A percentile compares a stretch with the other conserved stretches of the same genome.
Evolutionary conservation across 2,329 filamentous ascomycete species (phyloP).

Genomic region (Mycosphaerella sp.): DNA sequence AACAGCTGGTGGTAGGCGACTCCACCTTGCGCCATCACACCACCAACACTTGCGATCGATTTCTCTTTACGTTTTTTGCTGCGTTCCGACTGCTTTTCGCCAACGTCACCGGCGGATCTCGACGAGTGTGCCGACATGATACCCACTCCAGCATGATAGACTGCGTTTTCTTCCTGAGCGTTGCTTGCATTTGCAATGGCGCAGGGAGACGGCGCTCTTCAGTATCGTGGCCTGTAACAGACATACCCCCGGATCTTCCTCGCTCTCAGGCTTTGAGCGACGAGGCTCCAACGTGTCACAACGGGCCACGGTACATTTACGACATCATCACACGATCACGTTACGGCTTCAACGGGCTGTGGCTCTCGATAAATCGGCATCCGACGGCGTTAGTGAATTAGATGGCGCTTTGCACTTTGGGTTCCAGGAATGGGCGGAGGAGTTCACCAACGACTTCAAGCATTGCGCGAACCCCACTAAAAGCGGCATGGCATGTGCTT

Average conservation of each 20-base stretch:
- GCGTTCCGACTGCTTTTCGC: conserved; percentile 17
- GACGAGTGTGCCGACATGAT: conserved; percentile 24
- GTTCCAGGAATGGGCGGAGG: conserved; percentile 10
- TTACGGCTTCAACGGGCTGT: conserved; percentile 13
- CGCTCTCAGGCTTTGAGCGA: conserved; percentile 23
- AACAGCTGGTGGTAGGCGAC: conserved; percentile 26
- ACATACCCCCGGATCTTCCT: conserved; percentile 10
- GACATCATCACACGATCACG: conserved; percentile 20
- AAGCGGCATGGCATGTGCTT: conserved; percentile 17
- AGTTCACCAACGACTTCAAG: conserved; percentile 9
- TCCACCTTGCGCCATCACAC: conserved; percentile 9
- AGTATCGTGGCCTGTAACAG: conserved; percentile 20
- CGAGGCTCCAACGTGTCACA: conserved; percentile 15
- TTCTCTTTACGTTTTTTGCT: conserved; percentile 9
- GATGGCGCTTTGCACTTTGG: conserved; percentile 9
- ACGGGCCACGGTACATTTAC: conserved; percentile 22
- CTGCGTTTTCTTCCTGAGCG: conserved; percentile 23
- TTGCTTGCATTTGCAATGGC: conserved; percentile 24
- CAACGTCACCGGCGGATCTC: conserved; percentile 21
- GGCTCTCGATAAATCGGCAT: conserved; percentile 21
- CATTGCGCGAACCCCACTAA: conserved; percentile 11
- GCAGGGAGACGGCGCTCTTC: conserved; percentile 22
- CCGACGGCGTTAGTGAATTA: conserved; percentile 21
- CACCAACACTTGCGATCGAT: conserved; percentile 11
- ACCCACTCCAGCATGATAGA: conserved; percentile 26